These are phyloP conservation scores for Pseudodiploospora longispora DNA, from an alignment of 2,329 filamentous ascomycete genomes.

Conservation along the genomic window DNA sequence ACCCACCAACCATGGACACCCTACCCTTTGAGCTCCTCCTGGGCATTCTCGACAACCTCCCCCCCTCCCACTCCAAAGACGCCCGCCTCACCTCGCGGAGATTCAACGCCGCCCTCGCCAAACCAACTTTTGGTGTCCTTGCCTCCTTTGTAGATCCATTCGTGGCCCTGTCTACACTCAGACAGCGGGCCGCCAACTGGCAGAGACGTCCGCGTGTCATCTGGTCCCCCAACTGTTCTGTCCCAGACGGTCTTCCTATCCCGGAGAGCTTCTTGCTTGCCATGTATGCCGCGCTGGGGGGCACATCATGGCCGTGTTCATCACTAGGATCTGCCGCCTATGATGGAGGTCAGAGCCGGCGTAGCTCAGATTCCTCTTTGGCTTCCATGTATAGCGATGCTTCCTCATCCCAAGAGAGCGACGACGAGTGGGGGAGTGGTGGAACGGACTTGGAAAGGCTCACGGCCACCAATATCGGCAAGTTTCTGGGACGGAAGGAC, in stretches of 20 bases:
- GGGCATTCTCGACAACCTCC: conserved; percentile 20
- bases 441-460: conserved; percentile 7
- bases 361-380: background rate
- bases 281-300: conserved; percentile 19
- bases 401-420: conserved; percentile 5
- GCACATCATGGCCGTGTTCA: conserved; percentile 14
- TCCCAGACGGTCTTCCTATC: conserved; percentile 21
- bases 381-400: background rate
- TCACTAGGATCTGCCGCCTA: background rate
- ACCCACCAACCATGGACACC: conserved; percentile 17
- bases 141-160: conserved; percentile 21
- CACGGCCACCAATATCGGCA: conserved; percentile 10
- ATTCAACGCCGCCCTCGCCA: conserved; percentile 23
- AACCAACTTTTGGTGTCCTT: conserved; percentile 19
- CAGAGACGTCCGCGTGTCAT: conserved; percentile 17
- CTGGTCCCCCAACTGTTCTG: conserved; percentile 28
- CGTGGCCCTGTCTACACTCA: conserved; percentile 16
- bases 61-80: conserved; percentile 13
- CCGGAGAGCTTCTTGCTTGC: conserved; percentile 24
- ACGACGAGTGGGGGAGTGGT: conserved; percentile 2
- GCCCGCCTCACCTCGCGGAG: conserved; percentile 23
- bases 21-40: conserved; percentile 24
- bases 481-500: conserved; percentile 14
- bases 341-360: conserved; percentile 8
- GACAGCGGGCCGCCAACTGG: conserved; percentile 15